These are phyloP conservation scores for Apophysomyces trapeziformis DNA, from an alignment of 371 early-diverging fungal genomes.

Conservation along the genomic window DNA sequence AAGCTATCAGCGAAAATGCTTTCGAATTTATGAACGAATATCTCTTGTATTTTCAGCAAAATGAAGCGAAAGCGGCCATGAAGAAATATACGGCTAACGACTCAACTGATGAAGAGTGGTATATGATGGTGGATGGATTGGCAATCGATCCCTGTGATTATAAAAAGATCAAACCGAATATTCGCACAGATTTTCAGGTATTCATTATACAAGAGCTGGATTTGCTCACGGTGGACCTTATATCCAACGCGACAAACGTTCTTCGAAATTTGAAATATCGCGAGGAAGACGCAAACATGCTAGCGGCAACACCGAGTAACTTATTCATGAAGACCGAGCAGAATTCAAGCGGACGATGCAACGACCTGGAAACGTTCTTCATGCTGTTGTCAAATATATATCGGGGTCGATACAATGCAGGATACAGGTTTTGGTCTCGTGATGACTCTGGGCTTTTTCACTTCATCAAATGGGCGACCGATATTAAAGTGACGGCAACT, in stretches of 20 bases:
- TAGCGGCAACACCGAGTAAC: slow-evolving; percentile 19
- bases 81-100: slow-evolving; percentile 1
- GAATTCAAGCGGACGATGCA: slow-evolving; percentile 13
- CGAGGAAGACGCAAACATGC: slow-evolving; percentile 62
- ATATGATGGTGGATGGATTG: slow-evolving; percentile 31
- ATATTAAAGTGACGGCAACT: slow-evolving; percentile 25
- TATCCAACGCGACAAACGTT: slow-evolving; percentile 61
- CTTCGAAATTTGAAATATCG: slow-evolving; percentile 62
- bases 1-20: slow-evolving; percentile 54
- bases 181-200: slow-evolving; percentile 37
- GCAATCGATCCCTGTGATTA: slow-evolving; percentile 33
- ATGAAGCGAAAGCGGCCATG: slow-evolving; percentile 4
- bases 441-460: slow-evolving; percentile 59
- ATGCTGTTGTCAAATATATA: slow-evolving; percentile 67
- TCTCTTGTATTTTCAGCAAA: slow-evolving; percentile 34
- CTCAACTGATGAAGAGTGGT: slow-evolving; percentile 11
- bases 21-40: slow-evolving; percentile 57
- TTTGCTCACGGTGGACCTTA: slow-evolving; percentile 46
- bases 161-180: slow-evolving; percentile 21
- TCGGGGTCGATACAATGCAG: slow-evolving; percentile 73
- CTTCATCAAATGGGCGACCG: slow-evolving; percentile 75
- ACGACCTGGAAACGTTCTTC: slow-evolving; percentile 65
- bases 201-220: slow-evolving; percentile 50
- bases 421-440: slow-evolving; percentile 72
- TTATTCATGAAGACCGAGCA: not conserved